Evolutionary conservation across 345 rosid genomes (phyloP), one percentile per base, ranked within the genome.

Genomic region (Kandelia obovata): DNA sequence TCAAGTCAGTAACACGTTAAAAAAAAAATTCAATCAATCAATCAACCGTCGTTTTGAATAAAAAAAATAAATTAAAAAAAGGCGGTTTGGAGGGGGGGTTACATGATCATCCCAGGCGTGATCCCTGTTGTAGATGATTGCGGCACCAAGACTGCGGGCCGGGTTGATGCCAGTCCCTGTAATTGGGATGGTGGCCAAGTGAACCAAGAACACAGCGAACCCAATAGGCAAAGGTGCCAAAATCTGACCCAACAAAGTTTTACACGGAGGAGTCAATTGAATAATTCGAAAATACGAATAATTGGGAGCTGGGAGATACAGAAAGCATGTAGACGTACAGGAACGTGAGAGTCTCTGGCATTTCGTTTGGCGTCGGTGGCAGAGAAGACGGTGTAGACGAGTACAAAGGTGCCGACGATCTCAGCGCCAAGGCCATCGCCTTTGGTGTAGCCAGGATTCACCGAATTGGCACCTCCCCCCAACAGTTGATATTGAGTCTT

Each of bases 191-290:
- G 17, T 55, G 30, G 59, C 30, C 30, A 23, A 23, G 59, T 55
- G 59, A 23, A 55, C 59, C 59, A 55, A 55, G 59, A 55, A 55
- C 59, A 55, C 59, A 21, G 59, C 59, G 59, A 25, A 55, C 30
- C 59, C 59, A 10, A 55, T 55, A 8, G 59, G 59, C 17, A 55
- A 55, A 4, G 30, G 59, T 25, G 30, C 59, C 30, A 55, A 27
- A 9, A 55, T 55, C 59, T 55, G 59, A 55, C 16, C 6, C 17
- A 15, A 55, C 28, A 21, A 21, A 25, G 23, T 8, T 21, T 26
- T 23, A 21, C 4, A 7, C 30, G 9, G 2, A 55, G 9, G 8
- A 43, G 13, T 11, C 49, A 43, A 55, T 8, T 5, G 30, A 55
- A 8, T 9, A 3, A 55, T 10, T 55, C 15, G 25, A 55, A 55